These are phyloP conservation scores for Arthroderma sp. DNA, from an alignment of 2,329 filamentous ascomycete species.

Conservation along the genomic window DNA sequence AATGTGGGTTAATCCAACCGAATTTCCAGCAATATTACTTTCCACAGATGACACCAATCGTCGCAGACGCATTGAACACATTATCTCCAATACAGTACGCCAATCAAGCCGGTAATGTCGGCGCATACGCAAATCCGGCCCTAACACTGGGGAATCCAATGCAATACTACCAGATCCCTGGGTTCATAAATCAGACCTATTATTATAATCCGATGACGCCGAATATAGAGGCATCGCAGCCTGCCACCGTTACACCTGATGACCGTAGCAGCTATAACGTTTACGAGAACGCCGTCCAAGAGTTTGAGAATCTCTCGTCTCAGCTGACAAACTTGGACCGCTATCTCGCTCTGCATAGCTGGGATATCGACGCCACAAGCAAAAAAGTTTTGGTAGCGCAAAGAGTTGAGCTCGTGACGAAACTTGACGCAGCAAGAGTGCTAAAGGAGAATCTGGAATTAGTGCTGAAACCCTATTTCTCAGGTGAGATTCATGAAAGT, in stretches of 20 bases:
- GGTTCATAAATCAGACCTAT: not conserved
- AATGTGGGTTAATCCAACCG: too few species aligned
- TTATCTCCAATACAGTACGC: too few species aligned
- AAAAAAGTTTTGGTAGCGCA: constrained; percentile 25
- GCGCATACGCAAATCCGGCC: too few species aligned
- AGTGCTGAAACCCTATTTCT: constrained; percentile 8
- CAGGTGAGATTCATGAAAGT: not conserved
- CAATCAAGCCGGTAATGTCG: too few species aligned
- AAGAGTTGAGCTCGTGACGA: constrained; percentile 23
- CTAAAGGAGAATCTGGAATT: constrained; percentile 24
- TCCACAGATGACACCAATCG: too few species aligned
- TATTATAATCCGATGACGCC: not conserved
- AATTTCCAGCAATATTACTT: too few species aligned
- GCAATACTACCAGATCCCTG: not conserved
- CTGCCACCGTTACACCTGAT: not conserved
- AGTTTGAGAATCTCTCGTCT: constrained; percentile 18
- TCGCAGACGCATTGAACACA: too few species aligned
- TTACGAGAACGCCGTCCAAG: constrained; percentile 19
- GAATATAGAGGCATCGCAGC: not conserved
- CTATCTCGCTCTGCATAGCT: constrained; percentile 26
- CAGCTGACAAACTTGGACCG: constrained; percentile 25
- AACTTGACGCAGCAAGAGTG: constrained; percentile 24
- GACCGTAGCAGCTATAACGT: constrained; percentile 9
- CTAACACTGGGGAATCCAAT: not conserved
- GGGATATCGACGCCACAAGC: constrained; percentile 22